A percentile compares a stretch with the other conserved stretches of the same genome.
Conservation (phyloP, 768 basidiomycete species). For the Tylopilus vinaceipallidus region DNA sequence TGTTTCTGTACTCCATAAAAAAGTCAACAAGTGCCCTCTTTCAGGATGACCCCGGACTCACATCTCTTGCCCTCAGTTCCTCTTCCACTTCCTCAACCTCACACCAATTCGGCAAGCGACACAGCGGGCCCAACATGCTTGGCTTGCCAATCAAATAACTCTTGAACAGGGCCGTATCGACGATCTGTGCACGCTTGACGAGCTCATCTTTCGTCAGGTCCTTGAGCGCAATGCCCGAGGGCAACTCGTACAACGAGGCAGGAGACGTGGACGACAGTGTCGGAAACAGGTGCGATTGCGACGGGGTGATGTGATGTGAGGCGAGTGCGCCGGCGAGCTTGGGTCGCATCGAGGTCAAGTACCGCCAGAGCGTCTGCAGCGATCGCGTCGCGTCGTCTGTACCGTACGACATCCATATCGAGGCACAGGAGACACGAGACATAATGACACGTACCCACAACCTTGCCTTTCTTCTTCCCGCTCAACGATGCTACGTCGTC, state of each 20-base stretch:
- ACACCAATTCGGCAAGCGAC: constrained; percentile 94
- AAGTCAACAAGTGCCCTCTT: not conserved
- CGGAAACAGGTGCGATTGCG: constrained; percentile 65
- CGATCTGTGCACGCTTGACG: constrained; percentile 85
- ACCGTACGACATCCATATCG: not conserved
- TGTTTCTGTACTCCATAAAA: constrained; percentile 62
- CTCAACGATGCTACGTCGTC: constrained; percentile 58
- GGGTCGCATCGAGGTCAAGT: constrained; percentile 86
- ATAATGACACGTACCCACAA: constrained; percentile 31
- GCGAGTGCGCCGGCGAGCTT: constrained; percentile 79
- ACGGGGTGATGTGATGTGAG: constrained; percentile 63
- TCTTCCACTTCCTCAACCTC: constrained; percentile 94
- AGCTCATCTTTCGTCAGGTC: constrained; percentile 81
- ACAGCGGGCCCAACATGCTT: constrained; percentile 78
- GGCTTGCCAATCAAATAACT: constrained; percentile 84
- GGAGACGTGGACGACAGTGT: constrained; percentile 70
- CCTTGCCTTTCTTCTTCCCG: constrained; percentile 34
- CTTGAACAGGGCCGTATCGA: constrained; percentile 95
- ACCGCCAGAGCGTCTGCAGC: constrained; percentile 84
- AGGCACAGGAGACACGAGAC: not conserved
- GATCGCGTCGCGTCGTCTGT: constrained; percentile 65
- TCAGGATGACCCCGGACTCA: constrained; percentile 38
- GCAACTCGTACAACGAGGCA: constrained; percentile 74
- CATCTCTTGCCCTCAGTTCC: constrained; percentile 75
- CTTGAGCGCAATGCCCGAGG: constrained; percentile 64